Conservation (phyloP, 2,329 filamentous ascomycete genomes). For the Exophiala calicioides region DNA sequence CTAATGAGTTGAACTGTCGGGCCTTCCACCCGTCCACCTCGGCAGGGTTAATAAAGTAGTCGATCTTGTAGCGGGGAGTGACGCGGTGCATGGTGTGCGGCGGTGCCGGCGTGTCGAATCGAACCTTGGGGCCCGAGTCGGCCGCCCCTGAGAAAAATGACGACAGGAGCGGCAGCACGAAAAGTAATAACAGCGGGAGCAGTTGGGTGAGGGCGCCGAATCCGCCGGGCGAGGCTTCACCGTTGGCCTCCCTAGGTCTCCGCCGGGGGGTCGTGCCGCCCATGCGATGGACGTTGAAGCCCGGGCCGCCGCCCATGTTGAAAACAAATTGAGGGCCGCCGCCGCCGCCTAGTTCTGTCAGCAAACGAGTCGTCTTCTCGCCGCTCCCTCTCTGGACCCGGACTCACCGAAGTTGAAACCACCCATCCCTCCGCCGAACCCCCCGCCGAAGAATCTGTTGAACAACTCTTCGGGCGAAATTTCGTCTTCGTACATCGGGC, state of each 20-base stretch:
- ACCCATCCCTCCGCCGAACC: constrained; percentile 54
- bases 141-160: constrained; percentile 68
- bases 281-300: constrained; percentile 93
- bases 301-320: constrained; percentile 88
- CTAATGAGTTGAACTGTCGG: constrained; percentile 71
- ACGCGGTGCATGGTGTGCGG: constrained; percentile 74
- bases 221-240: constrained; percentile 54
- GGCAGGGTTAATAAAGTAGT: constrained; percentile 80
- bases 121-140: constrained; percentile 66
- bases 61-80: constrained; percentile 69
- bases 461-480: constrained; percentile 97
- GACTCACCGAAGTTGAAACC: constrained; percentile 66
- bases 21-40: constrained; percentile 72
- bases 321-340: constrained; percentile 91
- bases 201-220: constrained; percentile 67
- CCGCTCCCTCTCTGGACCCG: not conserved
- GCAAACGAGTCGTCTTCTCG: no score
- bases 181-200: constrained; percentile 84
- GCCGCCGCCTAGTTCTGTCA: constrained; percentile 47
- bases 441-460: constrained; percentile 90
- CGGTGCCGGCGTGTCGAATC: constrained; percentile 69
- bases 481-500: constrained; percentile 79
- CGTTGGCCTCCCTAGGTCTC: constrained; percentile 68
- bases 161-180: constrained; percentile 79
- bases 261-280: constrained; percentile 75